Base-by-base conservation (phyloP, 208 protist species). In the Wallacemonas collosoma region DNA sequence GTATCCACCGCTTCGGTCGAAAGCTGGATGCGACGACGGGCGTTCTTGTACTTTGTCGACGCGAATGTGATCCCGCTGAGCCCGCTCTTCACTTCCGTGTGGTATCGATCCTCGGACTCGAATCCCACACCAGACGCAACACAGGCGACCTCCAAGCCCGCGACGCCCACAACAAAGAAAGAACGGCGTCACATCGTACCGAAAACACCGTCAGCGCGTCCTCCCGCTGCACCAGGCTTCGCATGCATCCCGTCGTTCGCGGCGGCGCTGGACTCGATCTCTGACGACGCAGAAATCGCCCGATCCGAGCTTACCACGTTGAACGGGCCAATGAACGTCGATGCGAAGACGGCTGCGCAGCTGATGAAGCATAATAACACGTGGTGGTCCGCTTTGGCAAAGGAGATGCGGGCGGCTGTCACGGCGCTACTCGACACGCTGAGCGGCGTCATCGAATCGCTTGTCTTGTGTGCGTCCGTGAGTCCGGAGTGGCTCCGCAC, bases 11-110 rank as follows among this genome's bases (percentile, higher is more conserved):
- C 45, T 12, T 64, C 58, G 38, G 17, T 11, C n/a, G 50, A 69
- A 1, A 12, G 56, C 36, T 73, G 71, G 44, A 15, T 75, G 43
- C 84, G 82, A 9, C 89, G 89, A 40, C 76, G 73, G 38, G 78
- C 82, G 2, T 38, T 91, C 9, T 68, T 91, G 12, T 90, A 74
- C 67, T 94, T 91, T 80, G 65, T 90, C 0, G 43, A 36, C 1
- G 72, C 82, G 54, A 61, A 88, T 51, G 70, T 82, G 40, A 66
- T 87, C 12, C 82, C 82, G 7, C 17, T 87, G 36, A 87, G 74
- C 72, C 56, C 79, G 0, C 69, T 87, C 1, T 71, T 38, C 0
- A 65, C 35, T 76, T 65, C 57, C 17, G 57, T 41, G 53, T 81
- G 40, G 9, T 56, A 56, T n/a, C 51, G n/a, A 50, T 26, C 26